Evolutionary conservation across 2,329 filamentous ascomycete genomes (phyloP).

Genomic region (Venturia pyrina): DNA sequence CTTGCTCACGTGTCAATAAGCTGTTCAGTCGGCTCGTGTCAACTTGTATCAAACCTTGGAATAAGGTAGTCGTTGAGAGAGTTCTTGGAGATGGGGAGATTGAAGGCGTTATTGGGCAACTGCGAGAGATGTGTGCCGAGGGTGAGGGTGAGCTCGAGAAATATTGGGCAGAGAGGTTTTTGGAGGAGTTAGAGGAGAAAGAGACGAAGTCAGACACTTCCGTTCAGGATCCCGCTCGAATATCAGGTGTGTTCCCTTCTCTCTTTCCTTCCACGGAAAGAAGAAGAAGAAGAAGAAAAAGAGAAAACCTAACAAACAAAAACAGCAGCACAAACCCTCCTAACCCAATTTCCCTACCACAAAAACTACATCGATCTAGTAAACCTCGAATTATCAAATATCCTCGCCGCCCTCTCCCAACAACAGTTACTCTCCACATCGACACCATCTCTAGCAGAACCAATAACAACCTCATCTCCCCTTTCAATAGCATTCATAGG

Average conservation of each 20-base stretch:
- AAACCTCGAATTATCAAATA: background rate
- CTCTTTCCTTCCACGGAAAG: too few relatives aligned
- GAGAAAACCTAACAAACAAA: background rate
- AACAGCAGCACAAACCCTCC: background rate
- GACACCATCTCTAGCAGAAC: too few relatives aligned
- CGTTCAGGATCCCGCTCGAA: background rate
- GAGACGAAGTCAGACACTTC: too few relatives aligned
- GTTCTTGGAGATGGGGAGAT: background rate
- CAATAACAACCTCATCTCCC: background rate
- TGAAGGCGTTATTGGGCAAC: background rate
- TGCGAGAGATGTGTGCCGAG: background rate
- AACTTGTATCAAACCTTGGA: background rate
- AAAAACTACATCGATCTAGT: background rate
- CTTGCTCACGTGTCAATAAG: constrained; percentile 1
- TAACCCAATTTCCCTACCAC: background rate
- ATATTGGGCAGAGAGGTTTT: background rate
- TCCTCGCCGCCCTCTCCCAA: background rate
- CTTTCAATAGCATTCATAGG: background rate
- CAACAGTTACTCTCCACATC: background rate
- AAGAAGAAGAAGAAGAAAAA: background rate
- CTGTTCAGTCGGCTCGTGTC: background rate
- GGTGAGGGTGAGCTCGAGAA: background rate
- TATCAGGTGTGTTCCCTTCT: background rate
- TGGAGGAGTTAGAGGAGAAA: background rate
- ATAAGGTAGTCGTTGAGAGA: background rate